Evolutionary conservation across 73 alveolate genomes (phyloP).

Genomic region (Breviolum minutum): DNA sequence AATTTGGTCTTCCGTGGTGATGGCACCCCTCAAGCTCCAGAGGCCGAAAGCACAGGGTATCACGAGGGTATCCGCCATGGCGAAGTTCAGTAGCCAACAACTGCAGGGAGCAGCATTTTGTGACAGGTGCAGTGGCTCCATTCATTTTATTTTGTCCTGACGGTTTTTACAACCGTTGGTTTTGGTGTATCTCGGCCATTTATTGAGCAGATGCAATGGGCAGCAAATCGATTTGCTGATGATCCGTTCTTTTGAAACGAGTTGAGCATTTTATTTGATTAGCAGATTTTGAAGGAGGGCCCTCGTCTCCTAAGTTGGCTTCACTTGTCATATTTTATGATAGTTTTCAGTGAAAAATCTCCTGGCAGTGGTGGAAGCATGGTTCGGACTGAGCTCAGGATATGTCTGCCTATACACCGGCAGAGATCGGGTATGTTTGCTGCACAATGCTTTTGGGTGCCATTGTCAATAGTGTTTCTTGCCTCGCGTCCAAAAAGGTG

Average conservation of each 20-base stretch:
- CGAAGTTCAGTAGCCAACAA: not conserved
- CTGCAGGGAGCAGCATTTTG: too few relatives aligned
- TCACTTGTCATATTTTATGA: not conserved
- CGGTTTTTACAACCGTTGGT: slow-evolving; percentile 92
- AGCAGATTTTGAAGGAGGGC: too few relatives aligned
- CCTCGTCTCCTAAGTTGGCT: too few relatives aligned
- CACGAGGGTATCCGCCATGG: not conserved
- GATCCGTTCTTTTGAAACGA: too few relatives aligned
- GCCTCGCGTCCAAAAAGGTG: not conserved
- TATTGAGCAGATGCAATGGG: too few relatives aligned
- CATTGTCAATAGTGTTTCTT: slow-evolving; percentile 62
- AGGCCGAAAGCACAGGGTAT: slow-evolving; percentile 24
- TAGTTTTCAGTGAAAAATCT: not conserved
- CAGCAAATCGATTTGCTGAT: too few relatives aligned
- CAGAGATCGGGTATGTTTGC: slow-evolving; percentile 79
- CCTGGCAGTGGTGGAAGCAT: not conserved
- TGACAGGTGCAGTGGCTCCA: slow-evolving; percentile 84
- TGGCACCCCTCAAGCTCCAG: slow-evolving; percentile 42
- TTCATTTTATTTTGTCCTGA: slow-evolving; percentile 80
- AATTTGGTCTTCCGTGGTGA: slow-evolving; percentile 42
- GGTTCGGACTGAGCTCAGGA: not conserved
- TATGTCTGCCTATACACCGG: slow-evolving; percentile 50
- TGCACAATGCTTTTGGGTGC: slow-evolving; percentile 84
- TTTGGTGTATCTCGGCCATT: slow-evolving; percentile 42
- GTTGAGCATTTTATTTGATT: too few relatives aligned